These are phyloP conservation scores for Lentinula edodes DNA, from an alignment of 768 basidiomycete genomes.

Conservation along the genomic window DNA sequence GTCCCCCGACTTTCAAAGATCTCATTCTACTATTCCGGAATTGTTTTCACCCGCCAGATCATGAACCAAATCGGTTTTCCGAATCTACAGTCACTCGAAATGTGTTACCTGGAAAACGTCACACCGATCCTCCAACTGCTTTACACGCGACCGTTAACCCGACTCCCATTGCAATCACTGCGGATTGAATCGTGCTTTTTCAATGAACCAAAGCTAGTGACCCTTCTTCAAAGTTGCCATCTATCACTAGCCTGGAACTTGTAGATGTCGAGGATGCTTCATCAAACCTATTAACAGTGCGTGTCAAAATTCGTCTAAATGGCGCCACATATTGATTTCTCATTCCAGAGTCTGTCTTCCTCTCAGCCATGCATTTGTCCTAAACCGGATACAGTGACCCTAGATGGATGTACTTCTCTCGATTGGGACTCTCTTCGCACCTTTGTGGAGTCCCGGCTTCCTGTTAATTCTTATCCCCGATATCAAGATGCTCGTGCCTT, in stretches of 20 bases:
- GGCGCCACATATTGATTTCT: constrained; percentile 6
- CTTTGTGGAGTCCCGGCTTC: constrained; percentile 68
- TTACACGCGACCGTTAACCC: constrained; percentile 65
- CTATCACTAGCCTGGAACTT: constrained; percentile 62
- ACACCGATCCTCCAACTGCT: constrained; percentile 64
- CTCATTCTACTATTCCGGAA: constrained; percentile 76
- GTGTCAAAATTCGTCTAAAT: constrained; percentile 7
- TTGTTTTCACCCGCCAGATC: constrained; percentile 57
- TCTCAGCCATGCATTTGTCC: constrained; percentile 75
- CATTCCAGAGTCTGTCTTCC: constrained; percentile 55
- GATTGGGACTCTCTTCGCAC: constrained; percentile 77
- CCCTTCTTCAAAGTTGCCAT: constrained; percentile 58
- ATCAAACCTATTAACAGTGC: constrained; percentile 62
- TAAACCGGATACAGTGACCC: constrained; percentile 52
- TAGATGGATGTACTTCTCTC: constrained; percentile 71
- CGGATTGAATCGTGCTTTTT: constrained; percentile 74
- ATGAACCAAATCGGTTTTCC: constrained; percentile 67
- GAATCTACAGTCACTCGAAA: constrained; percentile 61
- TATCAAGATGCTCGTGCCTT: constrained; percentile 29
- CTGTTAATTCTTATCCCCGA: constrained; percentile 43
- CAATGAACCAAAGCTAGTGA: constrained; percentile 66
- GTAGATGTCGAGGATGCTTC: constrained; percentile 76
- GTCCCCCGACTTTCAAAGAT: constrained; percentile 62
- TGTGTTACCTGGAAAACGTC: constrained; percentile 74
- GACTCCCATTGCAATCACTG: constrained; percentile 61